A percentile compares a stretch with the other conserved stretches of the same genome.
Evolutionary conservation across 2,329 filamentous ascomycete genomes (phyloP).

Genomic region (Botrytis pseudocinerea): DNA sequence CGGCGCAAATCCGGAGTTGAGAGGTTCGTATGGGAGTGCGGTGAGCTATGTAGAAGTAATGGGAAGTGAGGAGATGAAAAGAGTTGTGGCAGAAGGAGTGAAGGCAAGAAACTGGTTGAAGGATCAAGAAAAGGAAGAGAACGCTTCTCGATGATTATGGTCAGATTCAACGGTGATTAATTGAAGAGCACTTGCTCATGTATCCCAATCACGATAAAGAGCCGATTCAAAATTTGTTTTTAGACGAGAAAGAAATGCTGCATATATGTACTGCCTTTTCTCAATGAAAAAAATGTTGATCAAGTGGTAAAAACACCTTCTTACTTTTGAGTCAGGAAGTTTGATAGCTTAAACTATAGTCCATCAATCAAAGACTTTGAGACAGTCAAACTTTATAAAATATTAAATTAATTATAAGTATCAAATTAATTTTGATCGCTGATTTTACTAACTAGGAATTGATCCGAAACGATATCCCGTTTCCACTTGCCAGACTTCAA

Average conservation of each 20-base stretch:
- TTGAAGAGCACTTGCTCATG: neutral
- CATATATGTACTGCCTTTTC: neutral
- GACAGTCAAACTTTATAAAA: neutral
- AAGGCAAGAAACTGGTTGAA: neutral
- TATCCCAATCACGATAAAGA: neutral
- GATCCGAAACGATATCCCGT: neutral
- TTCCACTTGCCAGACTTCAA: neutral
- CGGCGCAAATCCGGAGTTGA: conserved; percentile 10
- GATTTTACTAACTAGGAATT: neutral
- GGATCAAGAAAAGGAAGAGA: neutral
- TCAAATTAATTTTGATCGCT: neutral
- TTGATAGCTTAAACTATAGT: neutral
- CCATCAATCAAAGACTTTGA: neutral
- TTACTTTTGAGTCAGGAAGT: neutral
- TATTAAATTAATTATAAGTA: neutral
- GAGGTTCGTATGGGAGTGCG: neutral
- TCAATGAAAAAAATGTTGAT: neutral
- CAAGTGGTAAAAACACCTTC: neutral
- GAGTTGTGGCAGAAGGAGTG: neutral
- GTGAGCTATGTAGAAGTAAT: neutral
- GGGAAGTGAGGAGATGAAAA: conserved; percentile 5
- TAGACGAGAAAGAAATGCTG: neutral
- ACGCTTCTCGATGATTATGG: neutral
- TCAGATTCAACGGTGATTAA: neutral
- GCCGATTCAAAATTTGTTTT: neutral